Evolutionary conservation across 1,284 basidiomycete genomes (phyloP).

Genomic region (Ceratobasidium sp.): DNA sequence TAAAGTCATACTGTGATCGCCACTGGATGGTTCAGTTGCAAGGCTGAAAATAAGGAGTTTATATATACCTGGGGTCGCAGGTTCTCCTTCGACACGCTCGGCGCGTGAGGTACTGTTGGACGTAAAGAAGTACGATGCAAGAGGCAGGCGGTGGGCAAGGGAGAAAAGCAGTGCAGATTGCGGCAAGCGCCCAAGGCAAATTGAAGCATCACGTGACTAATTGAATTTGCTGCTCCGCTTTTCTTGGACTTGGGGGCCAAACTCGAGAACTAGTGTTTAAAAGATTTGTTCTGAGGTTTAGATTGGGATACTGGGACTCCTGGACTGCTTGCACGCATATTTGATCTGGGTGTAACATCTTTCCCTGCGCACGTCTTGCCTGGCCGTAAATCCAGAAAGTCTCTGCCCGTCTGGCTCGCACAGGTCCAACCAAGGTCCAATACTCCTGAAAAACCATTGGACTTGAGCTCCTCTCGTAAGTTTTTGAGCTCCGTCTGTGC

Average conservation of each 20-base stretch:
- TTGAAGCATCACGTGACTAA: not conserved
- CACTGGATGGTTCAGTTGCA: slow-evolving; percentile 7
- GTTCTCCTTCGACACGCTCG: not conserved
- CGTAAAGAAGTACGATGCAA: not conserved
- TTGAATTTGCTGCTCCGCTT: not conserved
- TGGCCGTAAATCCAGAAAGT: too few relatives aligned
- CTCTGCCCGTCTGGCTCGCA: too few relatives aligned
- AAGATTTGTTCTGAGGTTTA: not conserved
- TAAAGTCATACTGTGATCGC: slow-evolving; percentile 17
- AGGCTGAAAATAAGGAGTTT: not conserved
- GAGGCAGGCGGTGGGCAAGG: not conserved
- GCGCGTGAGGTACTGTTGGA: not conserved
- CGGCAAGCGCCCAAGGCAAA: not conserved
- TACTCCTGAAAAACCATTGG: too few relatives aligned
- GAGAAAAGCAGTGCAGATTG: slow-evolving; percentile 10
- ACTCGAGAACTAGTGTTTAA: not conserved
- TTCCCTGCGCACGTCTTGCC: too few relatives aligned
- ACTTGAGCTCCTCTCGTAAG: too few relatives aligned
- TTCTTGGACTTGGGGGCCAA: not conserved
- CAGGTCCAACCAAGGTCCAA: too few relatives aligned
- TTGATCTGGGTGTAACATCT: too few relatives aligned
- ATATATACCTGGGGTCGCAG: slow-evolving; percentile 1
- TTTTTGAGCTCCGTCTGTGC: too few relatives aligned
- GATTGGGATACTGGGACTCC: too few relatives aligned
- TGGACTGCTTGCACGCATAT: too few relatives aligned